Base-by-base conservation (phyloP, 139 green algal genomes). In the Picochlorum sp. region DNA sequence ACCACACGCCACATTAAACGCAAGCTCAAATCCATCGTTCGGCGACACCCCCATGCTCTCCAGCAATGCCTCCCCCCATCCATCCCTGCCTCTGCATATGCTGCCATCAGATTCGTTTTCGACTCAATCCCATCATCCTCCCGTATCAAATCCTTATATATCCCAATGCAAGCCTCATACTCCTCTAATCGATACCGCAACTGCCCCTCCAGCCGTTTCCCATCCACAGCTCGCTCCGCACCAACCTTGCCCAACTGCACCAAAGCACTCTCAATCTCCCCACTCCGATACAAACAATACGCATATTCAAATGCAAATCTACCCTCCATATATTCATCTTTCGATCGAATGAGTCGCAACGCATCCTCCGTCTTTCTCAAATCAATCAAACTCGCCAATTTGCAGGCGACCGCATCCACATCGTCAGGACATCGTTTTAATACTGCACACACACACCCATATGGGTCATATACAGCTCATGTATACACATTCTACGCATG, bases 231-330 rank as follows among this genome's bases (percentile, higher is more conserved):
- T n/a, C 61, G 44, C 10, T 75, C 62, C 3, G 44, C 45, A 8
- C 45, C 14, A 30, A 75, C 70, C 11, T 52, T 11, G 8, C 8
- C 2, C 16, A 85, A 50, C 11, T 65, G 58, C 8, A 45, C 14
- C 45, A 87, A 67, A 10, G 83, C 76, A 47, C 88, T 74, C 18
- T 86, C 61, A 52, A 90, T 67, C 62, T 73, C 74, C 26, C 77
- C 80, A 15, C 73, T 26, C 0, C 88, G 80, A 75, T 96, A 96
- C 30, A 89, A 62, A 75, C 85, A 92, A 70, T 96, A 96, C 0
- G 83, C 89, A 83, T 92, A 85, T 63, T 94, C 82, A 63, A 87
- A 92, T 3, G 61, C 55, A 63, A 89, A 66, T n/a, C 51, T 20
- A 10, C 18, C 18, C 10, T 52, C 56, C 6, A 78, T 47, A 13